These are phyloP conservation scores for Pilasporangium apinafurcum DNA, from an alignment of 352 stramenopile species.

Conservation along the genomic window DNA sequence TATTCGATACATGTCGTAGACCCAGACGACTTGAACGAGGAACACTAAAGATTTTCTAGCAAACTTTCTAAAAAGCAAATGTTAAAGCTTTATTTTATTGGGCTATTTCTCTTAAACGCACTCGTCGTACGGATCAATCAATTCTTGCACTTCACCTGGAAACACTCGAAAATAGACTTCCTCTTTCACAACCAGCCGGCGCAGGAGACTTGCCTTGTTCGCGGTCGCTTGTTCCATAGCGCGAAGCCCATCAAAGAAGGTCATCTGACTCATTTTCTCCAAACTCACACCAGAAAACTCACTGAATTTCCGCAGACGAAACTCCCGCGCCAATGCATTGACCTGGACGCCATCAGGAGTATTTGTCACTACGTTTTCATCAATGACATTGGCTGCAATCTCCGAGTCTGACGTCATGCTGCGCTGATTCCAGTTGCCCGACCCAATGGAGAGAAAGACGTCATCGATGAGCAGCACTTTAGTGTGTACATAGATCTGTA, in stretches of 20 bases:
- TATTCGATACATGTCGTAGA: conserved; percentile 29
- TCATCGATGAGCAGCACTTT: conserved; percentile 42
- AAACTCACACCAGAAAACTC: conserved; percentile 9
- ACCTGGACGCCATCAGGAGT: background rate
- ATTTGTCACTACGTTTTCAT: no score
- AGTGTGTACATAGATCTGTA: conserved; percentile 44
- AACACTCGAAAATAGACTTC: conserved; percentile 30
- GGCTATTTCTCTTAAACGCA: conserved; percentile 2
- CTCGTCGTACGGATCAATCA: conserved; percentile 20
- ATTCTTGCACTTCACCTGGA: conserved; percentile 16
- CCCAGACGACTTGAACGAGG: conserved; percentile 16
- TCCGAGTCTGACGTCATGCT: conserved; percentile 31
- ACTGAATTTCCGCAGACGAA: background rate
- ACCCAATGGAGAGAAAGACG: conserved; percentile 18
- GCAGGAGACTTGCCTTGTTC: conserved; percentile 4
- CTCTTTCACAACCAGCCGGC: conserved; percentile 3
- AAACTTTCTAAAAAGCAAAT: background rate
- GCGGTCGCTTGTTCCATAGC: conserved; percentile 5
- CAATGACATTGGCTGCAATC: conserved; percentile 9
- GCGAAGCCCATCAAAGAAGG: conserved; percentile 14
- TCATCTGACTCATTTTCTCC: conserved; percentile 8
- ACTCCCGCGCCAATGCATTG: background rate
- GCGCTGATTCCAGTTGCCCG: conserved; percentile 26
- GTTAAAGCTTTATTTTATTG: background rate
- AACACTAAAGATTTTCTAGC: background rate